Conservation (phyloP, 2,329 filamentous ascomycete species). For the Colletotrichum cereale region DNA sequence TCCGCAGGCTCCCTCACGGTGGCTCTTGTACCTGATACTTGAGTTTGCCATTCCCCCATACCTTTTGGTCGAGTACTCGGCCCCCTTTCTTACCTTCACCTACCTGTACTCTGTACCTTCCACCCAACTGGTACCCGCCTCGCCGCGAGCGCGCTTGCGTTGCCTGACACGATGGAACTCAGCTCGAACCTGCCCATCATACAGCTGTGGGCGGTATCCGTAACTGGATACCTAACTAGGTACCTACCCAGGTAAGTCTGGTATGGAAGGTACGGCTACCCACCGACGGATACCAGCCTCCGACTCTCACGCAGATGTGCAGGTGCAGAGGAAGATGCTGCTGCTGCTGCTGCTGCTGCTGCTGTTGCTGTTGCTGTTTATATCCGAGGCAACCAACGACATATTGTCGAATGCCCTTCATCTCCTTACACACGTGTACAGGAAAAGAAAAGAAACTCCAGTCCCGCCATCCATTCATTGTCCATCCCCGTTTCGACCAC, state of each 20-base stretch:
- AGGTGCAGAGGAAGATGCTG: not conserved
- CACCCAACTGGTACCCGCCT: slow-evolving; percentile 15
- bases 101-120: slow-evolving; percentile 1
- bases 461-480: not conserved
- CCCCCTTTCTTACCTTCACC: not conserved
- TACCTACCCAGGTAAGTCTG: no score
- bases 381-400: not conserved
- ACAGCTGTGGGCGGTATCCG: no score
- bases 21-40: not conserved
- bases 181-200: not conserved
- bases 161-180: slow-evolving; percentile 15
- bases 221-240: no score
- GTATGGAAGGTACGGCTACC: not conserved
- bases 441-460: no score
- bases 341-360: not conserved
- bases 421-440: not conserved
- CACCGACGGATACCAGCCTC: not conserved
- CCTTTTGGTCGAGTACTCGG: not conserved
- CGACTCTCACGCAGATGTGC: not conserved
- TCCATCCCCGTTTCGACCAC: not conserved
- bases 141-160: slow-evolving; percentile 27
- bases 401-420: not conserved
- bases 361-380: not conserved
- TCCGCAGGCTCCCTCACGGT: slow-evolving; percentile 12
- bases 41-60: not conserved